These are phyloP conservation scores for Saccharomyces hybrid DNA, from an alignment of 1,139 yeast genomes.

Conservation along the genomic window DNA sequence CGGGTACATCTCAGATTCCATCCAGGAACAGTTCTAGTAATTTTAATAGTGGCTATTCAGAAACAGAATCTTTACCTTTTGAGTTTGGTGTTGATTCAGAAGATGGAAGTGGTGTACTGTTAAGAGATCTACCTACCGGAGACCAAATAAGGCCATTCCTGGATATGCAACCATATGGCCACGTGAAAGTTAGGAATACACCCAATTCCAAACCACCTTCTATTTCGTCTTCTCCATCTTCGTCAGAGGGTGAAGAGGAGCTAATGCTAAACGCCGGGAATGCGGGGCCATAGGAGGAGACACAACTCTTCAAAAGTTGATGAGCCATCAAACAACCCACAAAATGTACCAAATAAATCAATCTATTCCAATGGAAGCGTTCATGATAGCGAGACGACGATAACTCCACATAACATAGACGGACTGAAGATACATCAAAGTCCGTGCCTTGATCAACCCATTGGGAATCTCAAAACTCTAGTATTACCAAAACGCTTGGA, in stretches of 20 bases:
- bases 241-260: constrained; percentile 10
- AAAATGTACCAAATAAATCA: constrained; percentile 1
- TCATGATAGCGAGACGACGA: neutral
- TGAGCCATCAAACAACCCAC: constrained; percentile 1
- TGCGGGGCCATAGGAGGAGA: constrained; percentile 14
- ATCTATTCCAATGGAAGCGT: neutral
- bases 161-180: constrained; percentile 6
- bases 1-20: constrained; percentile 4
- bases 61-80: constrained; percentile 27
- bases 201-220: neutral
- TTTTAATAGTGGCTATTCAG: constrained; percentile 1
- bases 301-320: constrained; percentile 5
- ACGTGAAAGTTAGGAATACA: neutral
- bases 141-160: constrained; percentile 15
- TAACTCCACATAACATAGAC: neutral
- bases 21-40: constrained; percentile 11
- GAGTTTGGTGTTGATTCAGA: constrained; percentile 25
- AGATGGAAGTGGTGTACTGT: constrained; percentile 19
- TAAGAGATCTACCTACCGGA: constrained; percentile 16
- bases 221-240: constrained; percentile 2
- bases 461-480: neutral
- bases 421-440: neutral
- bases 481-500: constrained; percentile 6
- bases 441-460: neutral
- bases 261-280: constrained; percentile 14